These are phyloP conservation scores for Cercospora canescens DNA, from an alignment of 2,329 filamentous ascomycete species.

Conservation along the genomic window DNA sequence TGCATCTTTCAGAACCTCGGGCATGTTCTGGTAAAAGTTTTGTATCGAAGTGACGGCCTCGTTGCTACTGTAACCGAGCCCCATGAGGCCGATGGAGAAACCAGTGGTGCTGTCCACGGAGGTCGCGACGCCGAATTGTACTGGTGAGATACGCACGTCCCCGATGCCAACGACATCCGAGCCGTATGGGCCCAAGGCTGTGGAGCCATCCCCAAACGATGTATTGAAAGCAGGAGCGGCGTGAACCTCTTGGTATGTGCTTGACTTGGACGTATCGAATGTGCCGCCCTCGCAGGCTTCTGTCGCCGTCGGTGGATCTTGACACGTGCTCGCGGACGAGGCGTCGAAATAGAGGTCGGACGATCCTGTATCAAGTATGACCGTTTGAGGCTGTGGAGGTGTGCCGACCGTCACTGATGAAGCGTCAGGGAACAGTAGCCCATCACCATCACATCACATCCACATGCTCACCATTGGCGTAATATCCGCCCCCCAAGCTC, in stretches of 20 bases:
- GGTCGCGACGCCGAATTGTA: slow-evolving; percentile 35
- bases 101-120: slow-evolving; percentile 31
- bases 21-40: slow-evolving; percentile 35
- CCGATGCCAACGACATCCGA: slow-evolving; percentile 33
- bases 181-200: slow-evolving; percentile 30
- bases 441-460: too few relatives aligned
- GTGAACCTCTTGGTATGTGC: slow-evolving; percentile 28
- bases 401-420: slow-evolving; percentile 34
- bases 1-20: slow-evolving; percentile 31
- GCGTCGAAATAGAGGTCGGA: slow-evolving; percentile 37
- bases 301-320: slow-evolving; percentile 8
- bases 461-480: slow-evolving; percentile 31
- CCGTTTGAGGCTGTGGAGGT: slow-evolving; percentile 34
- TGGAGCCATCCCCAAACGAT: slow-evolving; percentile 31
- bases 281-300: slow-evolving; percentile 34
- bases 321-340: slow-evolving; percentile 28
- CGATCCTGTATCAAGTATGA: slow-evolving; percentile 38
- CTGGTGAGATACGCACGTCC: slow-evolving; percentile 29
- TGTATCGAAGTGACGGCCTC: slow-evolving; percentile 27
- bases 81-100: slow-evolving; percentile 35
- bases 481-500: slow-evolving; percentile 36
- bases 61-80: slow-evolving; percentile 32
- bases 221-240: slow-evolving; percentile 32
- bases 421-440: background rate
- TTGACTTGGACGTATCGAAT: slow-evolving; percentile 30